Base-by-base conservation (phyloP, 192 early-diverging fungal genomes). In the Geranomyces variabilis region DNA sequence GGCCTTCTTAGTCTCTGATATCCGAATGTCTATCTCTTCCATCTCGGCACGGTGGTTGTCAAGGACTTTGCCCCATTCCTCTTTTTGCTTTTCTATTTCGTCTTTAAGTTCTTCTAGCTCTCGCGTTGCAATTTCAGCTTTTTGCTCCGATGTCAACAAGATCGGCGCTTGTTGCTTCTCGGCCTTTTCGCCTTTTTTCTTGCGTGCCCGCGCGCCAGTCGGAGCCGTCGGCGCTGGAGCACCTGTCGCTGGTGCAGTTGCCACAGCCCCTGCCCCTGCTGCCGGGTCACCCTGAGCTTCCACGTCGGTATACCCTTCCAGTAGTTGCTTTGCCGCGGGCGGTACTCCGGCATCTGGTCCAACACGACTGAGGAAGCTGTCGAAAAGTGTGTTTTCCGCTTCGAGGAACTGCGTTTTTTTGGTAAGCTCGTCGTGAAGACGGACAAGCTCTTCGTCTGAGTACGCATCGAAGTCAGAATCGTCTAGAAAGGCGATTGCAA, bases 41-140 rank as follows among this genome's bases (percentile, higher is more conserved):
- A 88, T 75, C 69, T 88, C 86, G 30, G 86, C 86, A 72, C 79
- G 84, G 77, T 77, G 80, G 66, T 84, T 88, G 71, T 88, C 86
- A 66, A 87, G 44, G 6, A 82, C 78, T 51, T 81, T 81, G 13
- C 64, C 82, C 86, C 86, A 88, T 51, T 88, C 86, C 62, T 83
- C 84, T 69, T 86, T 88, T 55, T 83, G 75, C 66, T 75, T 74
- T 55, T 88, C 81, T 59, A 88, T 88, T 71, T 88, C 82, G 63
- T 88, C 86, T n/a, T 77, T 62, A 29, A 87, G 70, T 66, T 88
- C 86, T 59, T 88, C 86, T 31, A 87, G 66, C 47, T 87, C 86
- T 19, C 86, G 59, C 22, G 83, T 87, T 1, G 86, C 86, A 68
- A 88, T 88, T 63, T 88, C 86, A 14, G 79, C 58, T 57, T 88